Percentiles rank a stretch among this genome's conserved stretches.
phyloP scores from a whole-genome alignment of 176 grass and related monocot species.

The Triticum monococcum region DNA sequence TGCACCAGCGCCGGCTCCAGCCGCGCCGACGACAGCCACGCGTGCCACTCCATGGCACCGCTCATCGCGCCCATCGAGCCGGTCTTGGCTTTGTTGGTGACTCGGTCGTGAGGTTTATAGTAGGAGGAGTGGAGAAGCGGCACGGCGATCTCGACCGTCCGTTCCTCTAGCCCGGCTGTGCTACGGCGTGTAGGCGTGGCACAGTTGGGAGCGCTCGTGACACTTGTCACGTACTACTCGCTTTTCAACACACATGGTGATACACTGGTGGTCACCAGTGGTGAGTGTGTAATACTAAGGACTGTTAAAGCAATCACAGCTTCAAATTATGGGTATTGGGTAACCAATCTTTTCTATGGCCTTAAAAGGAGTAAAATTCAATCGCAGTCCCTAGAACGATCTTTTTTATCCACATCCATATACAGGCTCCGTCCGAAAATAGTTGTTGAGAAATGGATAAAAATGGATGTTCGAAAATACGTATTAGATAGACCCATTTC shows the following conservation, averaged over 20 bases:
- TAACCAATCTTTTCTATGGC: not conserved
- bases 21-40: conserved; percentile 49
- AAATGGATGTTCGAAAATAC: no score
- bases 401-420: no score
- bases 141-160: conserved; percentile 9
- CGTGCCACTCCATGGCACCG: conserved; percentile 57
- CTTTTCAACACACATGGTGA: not conserved
- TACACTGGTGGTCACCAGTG: not conserved
- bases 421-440: no score
- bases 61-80: not conserved
- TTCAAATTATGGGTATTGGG: not conserved
- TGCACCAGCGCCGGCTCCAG: conserved; percentile 44
- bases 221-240: conserved; percentile 32
- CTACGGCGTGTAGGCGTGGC: not conserved
- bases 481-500: no score
- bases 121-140: not conserved
- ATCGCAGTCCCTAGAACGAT: no score
- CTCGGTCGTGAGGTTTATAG: not conserved
- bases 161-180: not conserved
- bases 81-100: not conserved
- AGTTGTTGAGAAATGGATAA: no score
- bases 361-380: not conserved
- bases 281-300: not conserved
- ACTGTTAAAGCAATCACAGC: not conserved
- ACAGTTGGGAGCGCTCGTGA: conserved; percentile 36